These are phyloP conservation scores for Leccinum broughii DNA, from an alignment of 768 basidiomycete genomes.

Conservation along the genomic window DNA sequence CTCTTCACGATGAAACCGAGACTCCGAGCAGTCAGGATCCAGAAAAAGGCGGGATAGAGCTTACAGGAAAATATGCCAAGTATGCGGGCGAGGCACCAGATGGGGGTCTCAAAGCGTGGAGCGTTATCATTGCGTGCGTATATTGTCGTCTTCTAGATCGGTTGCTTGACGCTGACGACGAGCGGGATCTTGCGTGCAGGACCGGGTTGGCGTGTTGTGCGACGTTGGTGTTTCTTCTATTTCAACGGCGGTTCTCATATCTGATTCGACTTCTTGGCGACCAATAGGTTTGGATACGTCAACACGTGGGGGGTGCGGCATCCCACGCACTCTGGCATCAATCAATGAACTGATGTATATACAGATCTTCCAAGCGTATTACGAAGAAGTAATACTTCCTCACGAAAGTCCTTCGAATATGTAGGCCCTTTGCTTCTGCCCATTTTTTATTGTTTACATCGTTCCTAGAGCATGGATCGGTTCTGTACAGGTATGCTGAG, in stretches of 20 bases:
- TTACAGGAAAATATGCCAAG: conserved; percentile 17
- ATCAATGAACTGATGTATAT: background rate
- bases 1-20: conserved; percentile 13
- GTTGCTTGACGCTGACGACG: background rate
- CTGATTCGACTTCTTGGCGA: background rate
- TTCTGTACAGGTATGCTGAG: conserved; percentile 57
- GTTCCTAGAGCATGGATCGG: conserved; percentile 73
- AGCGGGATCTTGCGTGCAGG: conserved; percentile 6
- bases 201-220: conserved; percentile 36
- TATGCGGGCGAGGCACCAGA: conserved; percentile 30
- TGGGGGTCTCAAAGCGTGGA: conserved; percentile 35
- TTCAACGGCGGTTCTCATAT: background rate
- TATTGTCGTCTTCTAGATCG: too few species aligned
- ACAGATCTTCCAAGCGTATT: conserved; percentile 75
- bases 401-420: conserved; percentile 59
- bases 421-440: conserved; percentile 36
- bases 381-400: conserved; percentile 53
- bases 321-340: conserved; percentile 5
- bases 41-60: conserved; percentile 7
- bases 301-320: conserved; percentile 69
- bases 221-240: conserved; percentile 34
- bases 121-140: conserved; percentile 31
- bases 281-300: conserved; percentile 60
- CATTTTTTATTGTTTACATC: background rate
- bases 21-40: background rate